Percentiles rank a stretch among this genome's conserved stretches.
Conservation (phyloP, 106 monocot species). For the Acorus calamus region DNA sequence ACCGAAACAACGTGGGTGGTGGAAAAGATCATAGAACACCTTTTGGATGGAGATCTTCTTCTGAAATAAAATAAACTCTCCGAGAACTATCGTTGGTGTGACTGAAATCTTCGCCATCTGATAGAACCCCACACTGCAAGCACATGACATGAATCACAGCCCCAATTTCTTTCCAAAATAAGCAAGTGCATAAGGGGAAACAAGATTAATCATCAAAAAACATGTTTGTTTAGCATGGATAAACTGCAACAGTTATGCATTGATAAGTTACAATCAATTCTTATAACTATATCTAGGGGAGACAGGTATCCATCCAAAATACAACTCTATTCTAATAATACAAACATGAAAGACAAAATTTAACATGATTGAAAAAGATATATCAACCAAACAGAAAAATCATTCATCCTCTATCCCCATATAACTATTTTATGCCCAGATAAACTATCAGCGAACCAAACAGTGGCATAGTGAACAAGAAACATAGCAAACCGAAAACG, state of each 20-base stretch:
- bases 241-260: neutral
- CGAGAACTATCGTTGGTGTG: conserved; percentile 89
- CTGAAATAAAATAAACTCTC: conserved; percentile 71
- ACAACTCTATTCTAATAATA: too few relatives aligned
- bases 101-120: conserved; percentile 98
- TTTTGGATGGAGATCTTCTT: conserved; percentile 60
- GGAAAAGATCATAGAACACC: conserved; percentile 21
- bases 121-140: conserved; percentile 86
- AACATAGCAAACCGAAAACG: too few relatives aligned
- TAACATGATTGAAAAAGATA: too few relatives aligned
- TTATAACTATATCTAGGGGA: too few relatives aligned
- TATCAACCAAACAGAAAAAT: too few relatives aligned
- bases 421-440: too few relatives aligned
- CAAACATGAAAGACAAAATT: too few relatives aligned
- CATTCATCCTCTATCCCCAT: too few relatives aligned
- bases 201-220: neutral
- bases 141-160: neutral
- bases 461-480: too few relatives aligned
- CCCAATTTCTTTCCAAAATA: neutral
- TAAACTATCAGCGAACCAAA: too few relatives aligned
- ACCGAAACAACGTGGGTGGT: neutral
- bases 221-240: neutral
- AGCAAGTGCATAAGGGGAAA: neutral
- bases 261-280: neutral
- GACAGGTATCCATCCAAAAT: too few relatives aligned